phyloP scores from a whole-genome alignment of 1,284 basidiomycete genomes.

The Caloboletus firmus region DNA sequence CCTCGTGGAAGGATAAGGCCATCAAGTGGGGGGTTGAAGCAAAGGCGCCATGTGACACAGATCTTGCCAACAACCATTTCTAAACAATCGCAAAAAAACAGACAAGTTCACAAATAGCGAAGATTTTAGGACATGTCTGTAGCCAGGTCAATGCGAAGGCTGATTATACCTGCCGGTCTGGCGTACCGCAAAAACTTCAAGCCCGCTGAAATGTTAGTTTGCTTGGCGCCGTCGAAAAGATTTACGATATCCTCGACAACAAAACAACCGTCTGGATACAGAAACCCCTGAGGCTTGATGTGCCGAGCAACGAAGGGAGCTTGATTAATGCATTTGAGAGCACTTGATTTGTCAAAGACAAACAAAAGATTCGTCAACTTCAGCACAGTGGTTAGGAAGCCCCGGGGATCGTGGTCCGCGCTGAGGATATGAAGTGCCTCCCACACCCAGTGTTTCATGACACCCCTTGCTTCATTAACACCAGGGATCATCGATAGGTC shows the following conservation, averaged over 20 bases:
- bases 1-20: conserved; percentile 47
- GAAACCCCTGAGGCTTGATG: conserved; percentile 3
- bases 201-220: conserved; percentile 32
- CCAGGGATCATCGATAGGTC: conserved; percentile 39
- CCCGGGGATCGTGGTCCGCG: conserved; percentile 12
- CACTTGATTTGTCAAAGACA: conserved; percentile 29
- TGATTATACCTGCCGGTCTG: not conserved
- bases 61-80: conserved; percentile 44
- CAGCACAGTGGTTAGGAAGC: conserved; percentile 35
- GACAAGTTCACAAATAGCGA: conserved; percentile 40
- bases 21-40: conserved; percentile 34
- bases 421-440: conserved; percentile 36
- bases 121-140: conserved; percentile 43
- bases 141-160: not conserved
- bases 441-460: conserved; percentile 43
- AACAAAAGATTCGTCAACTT: conserved; percentile 33
- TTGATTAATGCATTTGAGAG: conserved; percentile 21
- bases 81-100: conserved; percentile 45
- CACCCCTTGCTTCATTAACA: conserved; percentile 34
- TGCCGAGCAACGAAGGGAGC: conserved; percentile 6
- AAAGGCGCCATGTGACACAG: conserved; percentile 35
- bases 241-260: conserved; percentile 40
- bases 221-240: conserved; percentile 15
- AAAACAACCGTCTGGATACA: conserved; percentile 22
- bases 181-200: conserved; percentile 16